Conservation (phyloP, 371 early-diverging fungal genomes). For the Blakeslea trispora region DNA sequence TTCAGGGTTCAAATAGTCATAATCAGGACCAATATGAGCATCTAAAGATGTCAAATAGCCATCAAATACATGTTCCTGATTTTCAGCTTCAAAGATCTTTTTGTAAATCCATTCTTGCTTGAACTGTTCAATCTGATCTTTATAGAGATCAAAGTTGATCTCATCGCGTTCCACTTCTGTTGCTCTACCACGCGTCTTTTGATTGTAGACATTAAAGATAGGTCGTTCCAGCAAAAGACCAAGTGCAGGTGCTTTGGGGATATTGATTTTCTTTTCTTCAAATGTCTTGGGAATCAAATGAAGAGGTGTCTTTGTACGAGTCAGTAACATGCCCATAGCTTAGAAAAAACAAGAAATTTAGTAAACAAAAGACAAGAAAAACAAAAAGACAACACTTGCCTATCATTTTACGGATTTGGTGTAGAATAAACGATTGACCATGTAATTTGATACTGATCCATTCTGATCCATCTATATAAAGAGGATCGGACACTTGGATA, state of each 20-base stretch:
- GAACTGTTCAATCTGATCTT: conserved; percentile 74
- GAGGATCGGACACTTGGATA: conserved; percentile 78
- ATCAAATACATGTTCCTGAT: conserved; percentile 59
- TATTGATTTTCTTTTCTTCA: conserved; percentile 74
- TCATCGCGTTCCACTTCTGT: conserved; percentile 23
- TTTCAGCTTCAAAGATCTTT: conserved; percentile 77
- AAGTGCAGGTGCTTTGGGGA: conserved; percentile 98
- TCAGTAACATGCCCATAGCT: conserved; percentile 77
- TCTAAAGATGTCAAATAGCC: conserved; percentile 69
- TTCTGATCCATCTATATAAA: conserved; percentile 76
- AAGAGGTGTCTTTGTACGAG: conserved; percentile 76
- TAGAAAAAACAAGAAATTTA: conserved; percentile 13
- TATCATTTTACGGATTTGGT: conserved; percentile 99
- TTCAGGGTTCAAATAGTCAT: conserved; percentile 42
- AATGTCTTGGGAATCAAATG: conserved; percentile 70
- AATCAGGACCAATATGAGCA: conserved; percentile 40
- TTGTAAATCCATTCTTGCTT: conserved; percentile 83
- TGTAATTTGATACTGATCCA: conserved; percentile 94
- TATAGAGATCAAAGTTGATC: conserved; percentile 6
- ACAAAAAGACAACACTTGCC: conserved; percentile 44
- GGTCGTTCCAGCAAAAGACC: conserved; percentile 91
- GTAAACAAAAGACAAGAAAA: neutral
- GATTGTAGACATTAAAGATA: conserved; percentile 72
- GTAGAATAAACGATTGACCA: conserved; percentile 99
- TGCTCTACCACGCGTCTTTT: conserved; percentile 48